Evolutionary conservation across 345 rosid species (phyloP).

Genomic region (Citrus cavaleriei): DNA sequence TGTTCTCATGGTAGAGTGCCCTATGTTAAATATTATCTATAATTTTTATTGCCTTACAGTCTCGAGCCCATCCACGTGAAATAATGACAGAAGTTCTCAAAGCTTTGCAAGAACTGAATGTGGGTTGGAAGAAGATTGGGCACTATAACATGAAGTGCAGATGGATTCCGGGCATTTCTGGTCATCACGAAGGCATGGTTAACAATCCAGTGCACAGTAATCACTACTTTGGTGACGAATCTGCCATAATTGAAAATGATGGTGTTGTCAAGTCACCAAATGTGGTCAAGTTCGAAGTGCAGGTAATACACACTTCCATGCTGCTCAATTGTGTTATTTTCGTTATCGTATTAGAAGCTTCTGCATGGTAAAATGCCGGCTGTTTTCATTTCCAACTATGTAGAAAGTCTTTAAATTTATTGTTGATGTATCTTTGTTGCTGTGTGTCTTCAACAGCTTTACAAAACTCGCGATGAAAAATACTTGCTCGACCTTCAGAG

Average conservation of each 20-base stretch:
- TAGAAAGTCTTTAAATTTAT: neutral
- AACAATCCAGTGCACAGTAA: slow-evolving; percentile 47
- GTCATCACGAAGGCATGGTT: slow-evolving; percentile 62
- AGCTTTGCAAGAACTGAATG: slow-evolving; percentile 82
- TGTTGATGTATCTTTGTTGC: neutral
- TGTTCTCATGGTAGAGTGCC: neutral
- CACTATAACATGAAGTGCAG: slow-evolving; percentile 96
- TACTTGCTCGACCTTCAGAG: slow-evolving; percentile 86
- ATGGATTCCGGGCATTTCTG: slow-evolving; percentile 64
- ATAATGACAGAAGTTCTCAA: slow-evolving; percentile 85
- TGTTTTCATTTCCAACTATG: neutral
- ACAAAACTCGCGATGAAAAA: slow-evolving; percentile 82
- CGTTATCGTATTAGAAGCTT: neutral
- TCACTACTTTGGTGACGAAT: slow-evolving; percentile 68
- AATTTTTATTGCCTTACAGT: slow-evolving; percentile 36
- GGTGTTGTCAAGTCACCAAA: slow-evolving; percentile 42
- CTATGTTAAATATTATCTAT: neutral
- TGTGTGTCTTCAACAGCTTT: slow-evolving; percentile 51
- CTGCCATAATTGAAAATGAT: slow-evolving; percentile 52
- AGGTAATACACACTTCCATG: slow-evolving; percentile 42
- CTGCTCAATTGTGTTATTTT: too few relatives aligned
- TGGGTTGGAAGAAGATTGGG: slow-evolving; percentile 93
- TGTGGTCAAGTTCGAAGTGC: slow-evolving; percentile 87
- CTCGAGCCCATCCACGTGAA: slow-evolving; percentile 83
- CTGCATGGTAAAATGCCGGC: neutral